These are phyloP conservation scores for Fusarium compactum DNA, from an alignment of 2,329 filamentous ascomycete species.

Conservation along the genomic window DNA sequence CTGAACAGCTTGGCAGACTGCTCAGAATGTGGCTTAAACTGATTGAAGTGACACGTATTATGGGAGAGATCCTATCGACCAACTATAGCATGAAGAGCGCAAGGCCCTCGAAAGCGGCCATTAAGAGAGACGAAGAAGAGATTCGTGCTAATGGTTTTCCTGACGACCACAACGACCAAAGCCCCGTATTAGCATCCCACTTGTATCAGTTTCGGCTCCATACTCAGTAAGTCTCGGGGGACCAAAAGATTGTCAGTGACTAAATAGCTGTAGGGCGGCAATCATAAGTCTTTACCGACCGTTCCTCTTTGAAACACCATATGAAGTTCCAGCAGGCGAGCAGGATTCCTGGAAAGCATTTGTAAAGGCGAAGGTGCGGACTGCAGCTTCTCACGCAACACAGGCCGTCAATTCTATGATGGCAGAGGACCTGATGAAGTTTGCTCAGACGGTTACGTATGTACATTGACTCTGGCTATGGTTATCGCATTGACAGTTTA, in stretches of 20 bases:
- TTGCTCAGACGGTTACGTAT: background rate
- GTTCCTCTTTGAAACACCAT: background rate
- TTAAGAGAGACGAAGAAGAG: background rate
- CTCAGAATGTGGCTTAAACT: background rate
- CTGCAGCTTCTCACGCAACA: background rate
- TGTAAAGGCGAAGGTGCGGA: background rate
- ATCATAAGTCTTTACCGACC: background rate
- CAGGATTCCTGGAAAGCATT: background rate
- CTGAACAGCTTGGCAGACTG: background rate
- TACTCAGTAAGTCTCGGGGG: background rate
- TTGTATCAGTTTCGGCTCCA: background rate
- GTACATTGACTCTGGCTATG: accelerated
- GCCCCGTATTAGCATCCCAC: background rate
- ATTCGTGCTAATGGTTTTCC: background rate
- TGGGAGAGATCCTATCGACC: background rate
- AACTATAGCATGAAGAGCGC: background rate
- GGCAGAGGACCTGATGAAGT: background rate
- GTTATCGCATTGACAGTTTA: background rate
- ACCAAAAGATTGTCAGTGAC: background rate
- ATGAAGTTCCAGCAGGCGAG: background rate
- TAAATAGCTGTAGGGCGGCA: background rate
- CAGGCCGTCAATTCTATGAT: slow-evolving; percentile 4
- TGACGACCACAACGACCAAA: background rate
- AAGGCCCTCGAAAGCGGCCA: background rate
- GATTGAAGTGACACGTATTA: background rate